A percentile compares a stretch with the other conserved stretches of the same genome.
phyloP scores from a whole-genome alignment of 164 flowering plant genomes.

The Nelumbo lutea region DNA sequence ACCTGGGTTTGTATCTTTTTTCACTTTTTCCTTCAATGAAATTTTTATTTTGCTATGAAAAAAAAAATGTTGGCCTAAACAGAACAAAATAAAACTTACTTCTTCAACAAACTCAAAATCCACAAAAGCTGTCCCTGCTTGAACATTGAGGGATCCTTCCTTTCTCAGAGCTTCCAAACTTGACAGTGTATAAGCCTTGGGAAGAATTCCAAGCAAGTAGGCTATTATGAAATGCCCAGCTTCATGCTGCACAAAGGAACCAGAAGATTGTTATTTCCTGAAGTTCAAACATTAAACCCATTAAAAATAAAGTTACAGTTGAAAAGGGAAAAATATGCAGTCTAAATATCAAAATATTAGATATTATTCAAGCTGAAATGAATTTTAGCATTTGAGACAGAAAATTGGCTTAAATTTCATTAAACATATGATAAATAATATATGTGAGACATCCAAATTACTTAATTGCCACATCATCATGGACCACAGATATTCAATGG shows the following conservation, averaged over 20 bases:
- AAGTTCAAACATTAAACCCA: neutral
- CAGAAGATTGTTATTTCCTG: conserved; percentile 1
- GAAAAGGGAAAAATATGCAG: too few relatives aligned
- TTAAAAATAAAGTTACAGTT: neutral
- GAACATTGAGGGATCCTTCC: conserved; percentile 91
- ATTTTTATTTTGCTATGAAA: too few relatives aligned
- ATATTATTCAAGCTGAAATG: too few relatives aligned
- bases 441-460: too few relatives aligned
- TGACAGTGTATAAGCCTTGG: conserved; percentile 68
- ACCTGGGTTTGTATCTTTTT: too few relatives aligned
- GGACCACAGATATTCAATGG: too few relatives aligned
- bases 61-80: neutral
- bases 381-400: too few relatives aligned
- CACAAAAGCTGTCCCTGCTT: conserved; percentile 94
- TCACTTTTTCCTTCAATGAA: too few relatives aligned
- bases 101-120: conserved; percentile 89
- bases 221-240: conserved; percentile 96
- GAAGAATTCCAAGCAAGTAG: conserved; percentile 87
- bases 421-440: too few relatives aligned
- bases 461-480: too few relatives aligned
- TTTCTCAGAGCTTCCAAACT: conserved; percentile 74
- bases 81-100: conserved; percentile 30
- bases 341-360: too few relatives aligned
- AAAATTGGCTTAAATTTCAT: too few relatives aligned
- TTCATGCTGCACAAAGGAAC: conserved; percentile 65